A percentile compares a stretch with the other conserved stretches of the same genome.
phyloP scores from a whole-genome alignment of 225 moss, liverwort and hornwort genomes.

The Takakia lepidozioides region DNA sequence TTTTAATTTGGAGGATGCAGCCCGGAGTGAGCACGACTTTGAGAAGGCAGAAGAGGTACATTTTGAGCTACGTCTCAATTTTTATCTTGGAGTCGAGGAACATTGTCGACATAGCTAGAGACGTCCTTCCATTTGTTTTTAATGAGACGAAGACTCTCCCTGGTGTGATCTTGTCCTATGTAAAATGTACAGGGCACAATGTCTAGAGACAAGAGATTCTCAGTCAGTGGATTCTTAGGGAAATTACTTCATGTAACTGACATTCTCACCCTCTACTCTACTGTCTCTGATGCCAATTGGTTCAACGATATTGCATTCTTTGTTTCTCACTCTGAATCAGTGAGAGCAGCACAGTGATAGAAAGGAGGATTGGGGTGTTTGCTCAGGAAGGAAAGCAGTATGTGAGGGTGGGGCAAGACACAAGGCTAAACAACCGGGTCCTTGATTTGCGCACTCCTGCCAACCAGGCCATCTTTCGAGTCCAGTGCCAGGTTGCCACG shows the following conservation, averaged over 20 bases:
- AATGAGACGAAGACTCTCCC: neutral
- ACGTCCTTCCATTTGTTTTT: neutral
- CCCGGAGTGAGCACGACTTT: conserved; percentile 75
- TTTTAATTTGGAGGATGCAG: conserved; percentile 82
- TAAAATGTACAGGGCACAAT: no score
- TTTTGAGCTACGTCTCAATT: neutral
- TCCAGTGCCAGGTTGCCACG: conserved; percentile 64
- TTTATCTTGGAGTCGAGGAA: no score
- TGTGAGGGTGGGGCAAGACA: conserved; percentile 67
- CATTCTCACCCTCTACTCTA: no score
- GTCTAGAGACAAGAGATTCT: no score
- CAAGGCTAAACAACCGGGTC: conserved; percentile 78
- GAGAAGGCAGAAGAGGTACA: conserved; percentile 71
- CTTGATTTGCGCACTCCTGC: conserved; percentile 85
- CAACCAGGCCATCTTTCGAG: conserved; percentile 85
- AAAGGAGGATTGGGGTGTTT: conserved; percentile 3
- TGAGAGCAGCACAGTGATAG: no score
- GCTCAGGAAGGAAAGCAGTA: conserved; percentile 57
- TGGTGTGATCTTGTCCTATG: neutral
- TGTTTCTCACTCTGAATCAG: no score
- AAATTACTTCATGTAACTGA: no score
- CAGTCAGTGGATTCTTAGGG: no score
- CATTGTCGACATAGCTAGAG: no score
- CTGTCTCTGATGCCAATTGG: no score
- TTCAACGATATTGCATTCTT: no score